phyloP scores from a whole-genome alignment of 768 basidiomycete species.

The Tylopilus felleus region DNA sequence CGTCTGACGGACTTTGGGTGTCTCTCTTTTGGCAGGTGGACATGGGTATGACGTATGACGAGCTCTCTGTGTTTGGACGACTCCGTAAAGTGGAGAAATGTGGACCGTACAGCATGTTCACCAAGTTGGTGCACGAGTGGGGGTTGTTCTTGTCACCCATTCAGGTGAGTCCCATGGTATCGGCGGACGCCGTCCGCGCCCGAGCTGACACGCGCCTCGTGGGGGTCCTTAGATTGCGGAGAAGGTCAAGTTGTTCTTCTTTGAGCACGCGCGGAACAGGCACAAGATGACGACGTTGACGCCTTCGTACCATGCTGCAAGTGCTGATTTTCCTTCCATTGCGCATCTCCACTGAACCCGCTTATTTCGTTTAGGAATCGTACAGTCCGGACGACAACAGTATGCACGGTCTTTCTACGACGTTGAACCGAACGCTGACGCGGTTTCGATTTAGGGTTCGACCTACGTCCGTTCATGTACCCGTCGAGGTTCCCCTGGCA shows the following conservation, averaged over 20 bases:
- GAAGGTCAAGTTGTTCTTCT: constrained; percentile 97
- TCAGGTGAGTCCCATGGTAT: constrained; percentile 47
- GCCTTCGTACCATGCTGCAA: constrained; percentile 88
- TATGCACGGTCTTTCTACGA: constrained; percentile 25
- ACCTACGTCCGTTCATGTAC: constrained; percentile 94
- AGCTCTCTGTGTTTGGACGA: constrained; percentile 89
- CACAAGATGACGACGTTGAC: constrained; percentile 98
- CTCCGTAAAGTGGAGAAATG: constrained; percentile 96
- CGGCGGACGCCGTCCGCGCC: too few relatives aligned
- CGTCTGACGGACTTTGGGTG: too few relatives aligned
- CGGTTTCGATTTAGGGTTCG: constrained; percentile 63
- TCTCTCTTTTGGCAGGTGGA: neutral
- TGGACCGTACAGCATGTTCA: constrained; percentile 97
- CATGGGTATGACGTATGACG: constrained; percentile 99
- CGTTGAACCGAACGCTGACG: neutral
- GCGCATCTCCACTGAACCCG: neutral
- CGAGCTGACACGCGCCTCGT: too few relatives aligned
- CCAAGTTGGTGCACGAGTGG: constrained; percentile 94
- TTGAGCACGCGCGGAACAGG: constrained; percentile 92
- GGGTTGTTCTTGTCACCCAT: constrained; percentile 76
- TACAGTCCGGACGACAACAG: constrained; percentile 97
- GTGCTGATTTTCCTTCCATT: constrained; percentile 27
- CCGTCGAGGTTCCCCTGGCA: constrained; percentile 95
- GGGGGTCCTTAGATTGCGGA: constrained; percentile 64
- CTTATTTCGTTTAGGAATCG: constrained; percentile 58